A percentile compares a stretch with the other conserved stretches of the same genome.
Evolutionary conservation across 2,329 filamentous ascomycete genomes (phyloP).

Genomic region (Neonectria sp.): DNA sequence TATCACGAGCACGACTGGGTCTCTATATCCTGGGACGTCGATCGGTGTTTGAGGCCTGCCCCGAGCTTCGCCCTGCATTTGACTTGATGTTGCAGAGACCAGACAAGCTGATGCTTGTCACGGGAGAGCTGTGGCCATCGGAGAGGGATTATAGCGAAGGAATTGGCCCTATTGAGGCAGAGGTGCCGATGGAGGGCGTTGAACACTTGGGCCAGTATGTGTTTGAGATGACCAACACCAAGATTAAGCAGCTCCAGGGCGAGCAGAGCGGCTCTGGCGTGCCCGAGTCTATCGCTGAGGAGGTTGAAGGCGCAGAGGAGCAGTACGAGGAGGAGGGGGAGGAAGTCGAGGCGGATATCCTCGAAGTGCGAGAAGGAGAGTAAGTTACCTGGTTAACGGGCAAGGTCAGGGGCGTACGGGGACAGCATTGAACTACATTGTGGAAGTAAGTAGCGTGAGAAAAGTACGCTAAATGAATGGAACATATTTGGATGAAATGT

Average conservation of each 20-base stretch:
- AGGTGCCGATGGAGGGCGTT: constrained; percentile 86
- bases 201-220: constrained; percentile 98
- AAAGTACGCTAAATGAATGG: constrained; percentile 19
- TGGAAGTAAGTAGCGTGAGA: constrained; percentile 14
- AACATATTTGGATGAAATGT: constrained; percentile 1
- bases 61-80: constrained; percentile 91
- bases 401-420: constrained; percentile 24
- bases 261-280: constrained; percentile 49
- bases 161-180: constrained; percentile 62
- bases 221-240: constrained; percentile 89
- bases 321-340: constrained; percentile 51
- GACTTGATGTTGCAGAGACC: constrained; percentile 82
- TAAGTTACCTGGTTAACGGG: constrained; percentile 26
- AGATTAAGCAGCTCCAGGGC: constrained; percentile 64
- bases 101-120: constrained; percentile 85
- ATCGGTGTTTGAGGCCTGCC: constrained; percentile 89
- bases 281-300: constrained; percentile 44
- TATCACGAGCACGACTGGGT: constrained; percentile 92
- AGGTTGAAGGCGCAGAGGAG: constrained; percentile 50
- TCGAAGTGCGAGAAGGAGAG: constrained; percentile 55
- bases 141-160: constrained; percentile 65
- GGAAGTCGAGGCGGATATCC: constrained; percentile 53
- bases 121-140: constrained; percentile 88
- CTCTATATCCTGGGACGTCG: constrained; percentile 93
- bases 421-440: constrained; percentile 13